These are phyloP conservation scores for Vitrella brassicaformis DNA, from an alignment of 73 alveolate genomes.

Conservation along the genomic window DNA sequence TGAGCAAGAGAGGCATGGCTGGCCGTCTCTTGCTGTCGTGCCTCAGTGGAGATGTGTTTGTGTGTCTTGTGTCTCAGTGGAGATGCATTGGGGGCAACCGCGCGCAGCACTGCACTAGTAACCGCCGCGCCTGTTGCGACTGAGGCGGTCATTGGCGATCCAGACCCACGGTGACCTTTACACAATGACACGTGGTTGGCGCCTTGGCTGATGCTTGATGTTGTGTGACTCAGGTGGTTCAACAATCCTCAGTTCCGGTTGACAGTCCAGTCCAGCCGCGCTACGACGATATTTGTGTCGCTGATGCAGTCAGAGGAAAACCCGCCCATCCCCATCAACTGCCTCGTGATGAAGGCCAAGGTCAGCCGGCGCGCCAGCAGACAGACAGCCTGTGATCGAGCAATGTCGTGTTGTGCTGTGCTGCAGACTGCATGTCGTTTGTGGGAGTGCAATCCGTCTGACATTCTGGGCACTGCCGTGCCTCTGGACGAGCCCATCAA, in stretches of 20 bases:
- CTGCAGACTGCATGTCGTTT: constrained; percentile 54
- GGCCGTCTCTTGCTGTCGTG: no score
- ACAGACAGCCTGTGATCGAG: not conserved
- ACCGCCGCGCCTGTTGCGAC: no score
- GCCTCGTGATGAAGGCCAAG: constrained; percentile 61
- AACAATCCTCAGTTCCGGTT: constrained; percentile 76
- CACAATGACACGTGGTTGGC: no score
- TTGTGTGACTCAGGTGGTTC: constrained; percentile 79
- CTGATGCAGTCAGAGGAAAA: constrained; percentile 79
- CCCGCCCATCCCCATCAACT: constrained; percentile 67
- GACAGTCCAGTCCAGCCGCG: constrained; percentile 44
- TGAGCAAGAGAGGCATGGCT: no score
- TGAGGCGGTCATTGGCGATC: no score
- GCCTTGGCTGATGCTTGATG: no score
- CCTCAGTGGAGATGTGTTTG: no score
- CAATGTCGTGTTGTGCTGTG: not conserved
- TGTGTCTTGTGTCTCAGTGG: no score
- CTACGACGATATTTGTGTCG: constrained; percentile 64
- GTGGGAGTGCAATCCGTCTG: constrained; percentile 73
- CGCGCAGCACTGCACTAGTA: no score
- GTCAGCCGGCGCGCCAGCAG: constrained; percentile 3
- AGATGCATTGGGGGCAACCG: no score
- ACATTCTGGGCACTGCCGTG: constrained; percentile 64
- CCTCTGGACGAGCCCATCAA: no score
- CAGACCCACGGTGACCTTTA: no score